These are phyloP conservation scores for Eucalyptus curtisii DNA, from an alignment of 345 rosid genomes.

Conservation along the genomic window DNA sequence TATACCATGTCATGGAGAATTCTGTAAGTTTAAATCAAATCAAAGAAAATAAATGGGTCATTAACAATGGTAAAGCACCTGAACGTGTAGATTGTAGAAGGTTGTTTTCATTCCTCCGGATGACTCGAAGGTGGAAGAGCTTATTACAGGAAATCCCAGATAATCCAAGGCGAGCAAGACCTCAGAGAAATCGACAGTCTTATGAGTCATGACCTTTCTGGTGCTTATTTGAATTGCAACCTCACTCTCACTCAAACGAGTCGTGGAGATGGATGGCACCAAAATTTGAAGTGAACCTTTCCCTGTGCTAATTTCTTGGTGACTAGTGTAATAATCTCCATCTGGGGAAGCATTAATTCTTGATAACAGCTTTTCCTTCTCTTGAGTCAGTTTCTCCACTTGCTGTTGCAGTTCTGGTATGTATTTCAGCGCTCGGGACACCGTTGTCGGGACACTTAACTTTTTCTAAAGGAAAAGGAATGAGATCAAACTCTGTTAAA, in stretches of 20 bases:
- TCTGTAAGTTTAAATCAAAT: neutral
- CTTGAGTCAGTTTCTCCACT: slow-evolving; percentile 4
- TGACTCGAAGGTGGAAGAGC: slow-evolving; percentile 44
- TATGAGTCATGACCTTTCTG: neutral
- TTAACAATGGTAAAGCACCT: slow-evolving; percentile 17
- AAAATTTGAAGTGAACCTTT: neutral
- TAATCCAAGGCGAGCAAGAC: slow-evolving; percentile 29
- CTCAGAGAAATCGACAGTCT: slow-evolving; percentile 14
- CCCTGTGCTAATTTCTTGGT: neutral
- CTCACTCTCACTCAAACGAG: slow-evolving; percentile 32
- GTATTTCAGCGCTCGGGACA: slow-evolving; percentile 19
- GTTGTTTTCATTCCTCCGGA: slow-evolving; percentile 13
- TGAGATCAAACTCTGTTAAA: neutral
- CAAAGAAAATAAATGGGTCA: neutral
- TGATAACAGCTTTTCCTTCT: slow-evolving; percentile 15
- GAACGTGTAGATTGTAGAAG: slow-evolving; percentile 45
- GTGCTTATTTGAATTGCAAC: slow-evolving; percentile 32
- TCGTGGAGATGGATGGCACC: slow-evolving; percentile 1
- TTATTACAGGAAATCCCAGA: slow-evolving; percentile 23
- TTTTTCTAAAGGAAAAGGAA: slow-evolving; percentile 5
- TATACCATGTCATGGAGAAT: too few relatives aligned
- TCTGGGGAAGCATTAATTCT: neutral
- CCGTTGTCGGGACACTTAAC: slow-evolving; percentile 20
- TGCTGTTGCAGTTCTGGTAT: slow-evolving; percentile 23
- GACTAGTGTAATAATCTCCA: neutral